A percentile compares a stretch with the other conserved stretches of the same genome.
phyloP scores from a whole-genome alignment of 441 rosid species.

The Pelargonium citronellum region DNA sequence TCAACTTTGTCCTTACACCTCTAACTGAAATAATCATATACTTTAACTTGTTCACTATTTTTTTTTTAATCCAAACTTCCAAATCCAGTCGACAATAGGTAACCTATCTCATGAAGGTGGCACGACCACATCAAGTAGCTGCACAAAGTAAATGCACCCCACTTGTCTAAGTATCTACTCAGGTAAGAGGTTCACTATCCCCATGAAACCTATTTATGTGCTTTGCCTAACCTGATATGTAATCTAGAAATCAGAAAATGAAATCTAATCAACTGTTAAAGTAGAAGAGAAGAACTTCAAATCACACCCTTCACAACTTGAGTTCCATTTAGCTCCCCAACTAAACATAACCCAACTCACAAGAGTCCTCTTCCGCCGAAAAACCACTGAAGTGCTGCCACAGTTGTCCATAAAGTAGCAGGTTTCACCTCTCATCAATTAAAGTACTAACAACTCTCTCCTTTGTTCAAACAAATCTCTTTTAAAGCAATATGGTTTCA shows the following conservation, averaged over 20 bases:
- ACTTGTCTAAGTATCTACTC: background rate
- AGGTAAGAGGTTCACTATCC: background rate
- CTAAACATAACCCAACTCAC: background rate
- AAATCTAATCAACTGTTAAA: background rate
- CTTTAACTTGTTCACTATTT: background rate
- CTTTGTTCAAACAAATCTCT: background rate
- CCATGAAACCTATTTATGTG: background rate
- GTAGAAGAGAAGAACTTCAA: background rate
- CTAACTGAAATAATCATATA: background rate
- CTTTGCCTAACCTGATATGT: background rate
- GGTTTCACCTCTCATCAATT: background rate
- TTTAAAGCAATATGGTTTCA: background rate
- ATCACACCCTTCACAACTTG: constrained; percentile 1
- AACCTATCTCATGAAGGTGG: background rate
- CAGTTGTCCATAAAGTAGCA: background rate
- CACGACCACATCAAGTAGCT: background rate
- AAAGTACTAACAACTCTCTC: background rate
- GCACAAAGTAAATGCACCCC: background rate
- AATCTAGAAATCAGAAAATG: background rate
- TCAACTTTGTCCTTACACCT: too few relatives aligned
- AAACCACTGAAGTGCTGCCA: background rate
- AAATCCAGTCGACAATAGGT: background rate
- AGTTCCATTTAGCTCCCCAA: background rate
- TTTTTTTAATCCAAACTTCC: background rate
- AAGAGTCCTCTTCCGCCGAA: background rate